Evolutionary conservation across 306 rosid species (phyloP).

Genomic region (Begonia masoniana): DNA sequence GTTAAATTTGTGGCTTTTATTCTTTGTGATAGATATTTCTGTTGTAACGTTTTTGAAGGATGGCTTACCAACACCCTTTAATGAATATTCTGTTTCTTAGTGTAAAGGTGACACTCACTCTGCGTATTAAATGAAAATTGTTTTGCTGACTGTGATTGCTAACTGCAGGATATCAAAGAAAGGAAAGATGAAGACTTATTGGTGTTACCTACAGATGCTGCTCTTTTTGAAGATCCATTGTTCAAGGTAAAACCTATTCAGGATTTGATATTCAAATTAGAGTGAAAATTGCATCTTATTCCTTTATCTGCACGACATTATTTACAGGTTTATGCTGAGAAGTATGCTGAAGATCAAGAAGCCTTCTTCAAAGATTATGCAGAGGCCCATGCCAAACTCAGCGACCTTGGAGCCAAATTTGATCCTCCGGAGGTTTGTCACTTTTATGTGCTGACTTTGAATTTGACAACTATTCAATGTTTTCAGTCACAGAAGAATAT

Average conservation of each 20-base stretch:
- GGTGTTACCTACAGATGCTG: constrained; percentile 95
- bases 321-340: constrained; percentile 77
- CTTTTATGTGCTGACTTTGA: neutral
- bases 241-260: constrained; percentile 49
- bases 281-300: too few species aligned
- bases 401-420: constrained; percentile 90
- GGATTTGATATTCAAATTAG: too few species aligned
- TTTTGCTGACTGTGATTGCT: constrained; percentile 19
- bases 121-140: constrained; percentile 1
- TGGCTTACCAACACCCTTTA: too few species aligned
- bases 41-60: too few species aligned
- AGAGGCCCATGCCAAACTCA: constrained; percentile 95
- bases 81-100: too few species aligned
- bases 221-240: constrained; percentile 78
- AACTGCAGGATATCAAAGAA: constrained; percentile 68
- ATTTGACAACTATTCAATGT: too few species aligned
- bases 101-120: constrained; percentile 1
- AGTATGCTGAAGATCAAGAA: constrained; percentile 82
- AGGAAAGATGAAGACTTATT: constrained; percentile 73
- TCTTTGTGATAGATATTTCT: too few species aligned
- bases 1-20: too few species aligned
- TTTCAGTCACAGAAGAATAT: too few species aligned
- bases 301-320: neutral
- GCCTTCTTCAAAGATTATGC: constrained; percentile 94
- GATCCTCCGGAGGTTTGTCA: constrained; percentile 89